Percentiles rank a stretch among this genome's conserved stretches.
These are phyloP conservation scores for Saccharomyces hybrid DNA, from an alignment of 1,139 yeast genomes.

Conservation along the genomic window DNA sequence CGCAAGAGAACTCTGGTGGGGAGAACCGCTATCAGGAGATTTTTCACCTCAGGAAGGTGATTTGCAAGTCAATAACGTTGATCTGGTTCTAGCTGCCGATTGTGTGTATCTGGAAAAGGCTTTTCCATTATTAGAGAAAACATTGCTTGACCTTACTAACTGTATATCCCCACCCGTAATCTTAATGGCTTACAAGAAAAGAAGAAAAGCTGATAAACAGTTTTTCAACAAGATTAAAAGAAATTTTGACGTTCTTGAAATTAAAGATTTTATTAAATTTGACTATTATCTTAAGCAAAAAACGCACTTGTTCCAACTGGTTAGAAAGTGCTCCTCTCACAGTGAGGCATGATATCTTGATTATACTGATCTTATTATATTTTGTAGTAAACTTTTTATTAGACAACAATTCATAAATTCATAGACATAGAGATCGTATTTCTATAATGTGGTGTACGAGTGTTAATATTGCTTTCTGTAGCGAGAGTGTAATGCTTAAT, in stretches of 20 bases:
- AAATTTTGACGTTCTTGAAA: slow-evolving; percentile 33
- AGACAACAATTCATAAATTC: neutral
- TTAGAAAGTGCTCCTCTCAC: slow-evolving; percentile 13
- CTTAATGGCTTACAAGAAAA: slow-evolving; percentile 43
- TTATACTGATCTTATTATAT: neutral
- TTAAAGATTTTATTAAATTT: slow-evolving; percentile 36
- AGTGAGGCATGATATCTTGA: neutral
- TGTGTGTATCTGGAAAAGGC: slow-evolving; percentile 49
- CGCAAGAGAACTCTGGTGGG: slow-evolving; percentile 44
- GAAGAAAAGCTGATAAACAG: slow-evolving; percentile 47
- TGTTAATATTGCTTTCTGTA: neutral
- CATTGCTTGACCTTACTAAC: slow-evolving; percentile 40
- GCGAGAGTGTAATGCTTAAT: neutral
- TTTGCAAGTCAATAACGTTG: slow-evolving; percentile 26
- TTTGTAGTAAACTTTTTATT: neutral
- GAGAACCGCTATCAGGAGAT: slow-evolving; percentile 35
- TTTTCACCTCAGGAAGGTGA: slow-evolving; percentile 21
- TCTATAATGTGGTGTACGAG: neutral
- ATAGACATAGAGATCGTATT: neutral
- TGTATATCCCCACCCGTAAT: slow-evolving; percentile 34
- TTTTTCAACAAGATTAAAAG: slow-evolving; percentile 40
- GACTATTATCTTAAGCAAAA: slow-evolving; percentile 32
- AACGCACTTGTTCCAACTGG: slow-evolving; percentile 38
- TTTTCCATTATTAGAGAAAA: slow-evolving; percentile 43
- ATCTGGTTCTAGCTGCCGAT: slow-evolving; percentile 48